phyloP scores from a whole-genome alignment of 2,329 filamentous ascomycete species.

The Coniochaeta prunicola region DNA sequence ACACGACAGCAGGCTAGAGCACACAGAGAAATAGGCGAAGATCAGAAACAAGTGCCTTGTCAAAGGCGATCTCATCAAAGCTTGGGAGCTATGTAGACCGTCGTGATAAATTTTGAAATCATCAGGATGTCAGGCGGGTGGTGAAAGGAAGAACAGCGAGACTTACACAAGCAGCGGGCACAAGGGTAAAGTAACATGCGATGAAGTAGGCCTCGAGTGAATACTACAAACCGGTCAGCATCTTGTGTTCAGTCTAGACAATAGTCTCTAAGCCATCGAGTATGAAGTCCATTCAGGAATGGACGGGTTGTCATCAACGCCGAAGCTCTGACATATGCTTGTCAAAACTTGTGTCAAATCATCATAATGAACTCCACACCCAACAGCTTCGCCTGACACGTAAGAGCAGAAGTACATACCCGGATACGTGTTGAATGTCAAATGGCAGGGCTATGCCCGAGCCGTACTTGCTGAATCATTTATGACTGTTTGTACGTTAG shows the following conservation, averaged over 20 bases:
- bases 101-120: slow-evolving; percentile 69
- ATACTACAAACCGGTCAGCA: not conserved
- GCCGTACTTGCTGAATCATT: slow-evolving; percentile 7
- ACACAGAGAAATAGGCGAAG: not conserved
- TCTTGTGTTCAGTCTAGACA: not conserved
- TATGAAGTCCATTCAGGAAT: slow-evolving; percentile 27
- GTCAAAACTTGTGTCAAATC: slow-evolving; percentile 78
- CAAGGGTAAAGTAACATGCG: not conserved
- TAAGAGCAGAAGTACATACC: not conserved
- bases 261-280: not conserved
- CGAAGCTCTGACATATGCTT: slow-evolving; percentile 95
- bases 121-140: slow-evolving; percentile 47
- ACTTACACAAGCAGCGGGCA: not conserved
- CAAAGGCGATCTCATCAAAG: slow-evolving; percentile 77
- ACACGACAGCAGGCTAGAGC: not conserved
- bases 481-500: not conserved
- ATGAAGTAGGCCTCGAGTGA: not conserved
- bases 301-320: slow-evolving; percentile 38
- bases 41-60: slow-evolving; percentile 50
- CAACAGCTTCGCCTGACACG: not conserved
- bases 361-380: slow-evolving; percentile 49
- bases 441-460: slow-evolving; percentile 15
- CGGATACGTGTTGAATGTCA: not conserved
- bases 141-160: not conserved
- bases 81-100: slow-evolving; percentile 75